Evolutionary conservation across 163 green algal genomes (phyloP).

Genomic region (Botryococcus braunii): DNA sequence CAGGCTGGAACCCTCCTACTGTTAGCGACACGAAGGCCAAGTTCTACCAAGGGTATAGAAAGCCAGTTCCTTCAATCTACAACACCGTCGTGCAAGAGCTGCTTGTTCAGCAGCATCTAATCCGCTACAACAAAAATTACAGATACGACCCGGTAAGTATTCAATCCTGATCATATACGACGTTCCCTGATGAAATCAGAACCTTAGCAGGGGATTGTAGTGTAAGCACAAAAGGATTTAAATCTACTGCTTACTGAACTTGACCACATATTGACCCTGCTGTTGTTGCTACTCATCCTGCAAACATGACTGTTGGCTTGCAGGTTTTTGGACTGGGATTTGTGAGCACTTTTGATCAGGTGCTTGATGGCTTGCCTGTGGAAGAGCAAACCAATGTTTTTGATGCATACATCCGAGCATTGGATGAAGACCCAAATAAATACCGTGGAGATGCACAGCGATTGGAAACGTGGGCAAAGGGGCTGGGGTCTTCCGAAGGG

Average conservation of each 20-base stretch:
- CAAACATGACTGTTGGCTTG: neutral
- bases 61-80: slow-evolving; percentile 87
- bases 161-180: neutral
- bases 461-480: slow-evolving; percentile 46
- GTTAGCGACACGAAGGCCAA: slow-evolving; percentile 87
- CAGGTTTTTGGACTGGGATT: slow-evolving; percentile 82
- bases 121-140: slow-evolving; percentile 84
- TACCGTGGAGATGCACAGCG: slow-evolving; percentile 53
- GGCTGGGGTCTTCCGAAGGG: slow-evolving; percentile 14
- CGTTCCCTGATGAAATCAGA: neutral
- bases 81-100: slow-evolving; percentile 91
- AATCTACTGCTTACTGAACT: too few species aligned
- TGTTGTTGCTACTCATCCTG: too few species aligned
- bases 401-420: slow-evolving; percentile 70
- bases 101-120: slow-evolving; percentile 91
- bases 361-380: slow-evolving; percentile 72
- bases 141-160: slow-evolving; percentile 73
- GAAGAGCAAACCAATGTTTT: slow-evolving; percentile 68
- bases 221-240: too few species aligned
- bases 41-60: slow-evolving; percentile 79
- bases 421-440: slow-evolving; percentile 69
- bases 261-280: too few species aligned
- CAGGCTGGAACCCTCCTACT: slow-evolving; percentile 59
- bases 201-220: neutral
- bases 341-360: slow-evolving; percentile 85